phyloP scores from a whole-genome alignment of 2,329 filamentous ascomycete species.

The Bimuria novae-zelandiae region DNA sequence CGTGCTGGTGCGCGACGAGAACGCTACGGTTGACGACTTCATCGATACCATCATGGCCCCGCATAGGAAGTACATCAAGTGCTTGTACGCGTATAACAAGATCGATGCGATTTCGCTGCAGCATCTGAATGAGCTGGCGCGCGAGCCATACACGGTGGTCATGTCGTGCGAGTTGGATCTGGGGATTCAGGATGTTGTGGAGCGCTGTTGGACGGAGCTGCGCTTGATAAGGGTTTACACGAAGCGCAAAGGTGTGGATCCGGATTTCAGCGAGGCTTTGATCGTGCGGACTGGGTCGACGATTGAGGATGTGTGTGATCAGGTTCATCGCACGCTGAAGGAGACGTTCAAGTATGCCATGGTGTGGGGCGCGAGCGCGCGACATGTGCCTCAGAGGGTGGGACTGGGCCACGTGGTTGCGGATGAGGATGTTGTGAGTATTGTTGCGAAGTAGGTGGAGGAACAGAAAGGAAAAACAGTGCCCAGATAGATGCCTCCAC shows the following conservation, averaged over 20 bases:
- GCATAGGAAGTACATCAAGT: conserved; percentile 94
- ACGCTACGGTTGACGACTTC: conserved; percentile 92
- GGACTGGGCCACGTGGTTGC: conserved; percentile 79
- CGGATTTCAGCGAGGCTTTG: conserved; percentile 86
- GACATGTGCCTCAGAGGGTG: conserved; percentile 91
- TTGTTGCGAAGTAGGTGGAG: conserved; percentile 52
- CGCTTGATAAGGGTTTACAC: conserved; percentile 92
- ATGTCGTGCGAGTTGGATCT: conserved; percentile 98
- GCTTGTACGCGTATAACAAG: conserved; percentile 99
- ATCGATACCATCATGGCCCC: conserved; percentile 99
- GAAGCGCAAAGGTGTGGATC: conserved; percentile 89
- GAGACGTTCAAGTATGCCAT: conserved; percentile 99
- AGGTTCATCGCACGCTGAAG: conserved; percentile 90
- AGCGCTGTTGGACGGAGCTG: conserved; percentile 93
- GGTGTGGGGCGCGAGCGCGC: conserved; percentile 95
- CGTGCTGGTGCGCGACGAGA: conserved; percentile 91
- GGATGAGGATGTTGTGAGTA: conserved; percentile 71
- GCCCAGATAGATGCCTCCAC: too few relatives aligned
- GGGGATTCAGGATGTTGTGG: conserved; percentile 90
- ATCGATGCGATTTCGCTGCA: conserved; percentile 94
- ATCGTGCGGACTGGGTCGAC: conserved; percentile 88
- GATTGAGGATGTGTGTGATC: conserved; percentile 96
- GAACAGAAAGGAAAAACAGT: not conserved
- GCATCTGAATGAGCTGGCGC: conserved; percentile 87
- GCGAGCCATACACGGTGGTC: conserved; percentile 91